Base-by-base conservation (phyloP, 768 basidiomycete genomes). In the Tylopilus subfusipes region DNA sequence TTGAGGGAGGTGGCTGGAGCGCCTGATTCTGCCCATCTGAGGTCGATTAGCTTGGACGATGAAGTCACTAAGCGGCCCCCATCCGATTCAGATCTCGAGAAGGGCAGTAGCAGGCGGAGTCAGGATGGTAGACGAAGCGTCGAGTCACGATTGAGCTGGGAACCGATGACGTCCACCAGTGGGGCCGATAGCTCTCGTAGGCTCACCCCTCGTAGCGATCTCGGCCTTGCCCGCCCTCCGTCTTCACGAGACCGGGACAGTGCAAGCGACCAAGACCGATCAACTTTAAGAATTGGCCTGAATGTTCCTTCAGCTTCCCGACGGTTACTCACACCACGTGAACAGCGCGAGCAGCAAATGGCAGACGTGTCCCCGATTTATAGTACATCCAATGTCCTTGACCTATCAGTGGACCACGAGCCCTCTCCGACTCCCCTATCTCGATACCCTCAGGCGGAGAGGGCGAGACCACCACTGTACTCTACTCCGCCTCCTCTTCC, bases 401-500 rank as follows among this genome's bases (percentile, higher is more conserved):
- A 73, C 47, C 56, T 68, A 11, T 59, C 71, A 7, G 56, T 64
- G 14, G 70, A 71, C 30, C 71, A 76, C 47, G 78, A 77, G 2
- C 78, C 78, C 2, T 80, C 78, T 9, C 78, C 79, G 0, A 79
- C 78, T 5, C 77, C 79, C 3, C 68, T 62, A 3, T 67, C 75
- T 14, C 71, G 77, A 39, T 63, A 67, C 27, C 62, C 65, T 24
- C 64, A 42, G 18, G 54, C 24, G 6, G 80, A 80, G n/a, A 76
- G 78, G 31, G 68, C 71, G 18, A 77, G 78, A 44, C 72, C 74
- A 2, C 65, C 82, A 3, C 68, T 79, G 9, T 63, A 86, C 22
- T 59, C 77, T 2, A 81, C 85, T 4, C 82, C 86, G 0, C 79
- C 81, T 40, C 82, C 86, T 0, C 72, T 86, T 2, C 78, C 84